A percentile compares a stretch with the other conserved stretches of the same genome.
Evolutionary conservation across 345 rosid genomes (phyloP).

Genomic region (Raphanus raphanistrum): DNA sequence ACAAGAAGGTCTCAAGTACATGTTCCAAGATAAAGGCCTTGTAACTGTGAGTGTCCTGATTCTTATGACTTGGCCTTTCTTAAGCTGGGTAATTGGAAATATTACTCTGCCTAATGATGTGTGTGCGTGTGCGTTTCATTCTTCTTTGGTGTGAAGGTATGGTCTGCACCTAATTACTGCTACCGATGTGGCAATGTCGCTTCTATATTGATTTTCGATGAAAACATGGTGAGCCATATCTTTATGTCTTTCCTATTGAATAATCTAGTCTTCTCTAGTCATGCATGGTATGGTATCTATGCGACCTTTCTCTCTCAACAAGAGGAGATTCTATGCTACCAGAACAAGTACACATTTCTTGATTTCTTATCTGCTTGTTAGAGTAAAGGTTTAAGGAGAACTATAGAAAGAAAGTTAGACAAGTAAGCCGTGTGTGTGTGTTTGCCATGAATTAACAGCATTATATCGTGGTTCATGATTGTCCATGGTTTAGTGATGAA

Average conservation of each 20-base stretch:
- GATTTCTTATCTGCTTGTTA: neutral
- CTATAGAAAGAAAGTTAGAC: neutral
- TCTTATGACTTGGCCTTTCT: neutral
- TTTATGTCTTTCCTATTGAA: neutral
- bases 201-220: conserved; percentile 93
- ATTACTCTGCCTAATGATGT: conserved; percentile 4
- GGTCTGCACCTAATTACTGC: conserved; percentile 99
- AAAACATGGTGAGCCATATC: conserved; percentile 74
- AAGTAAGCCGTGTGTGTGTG: neutral
- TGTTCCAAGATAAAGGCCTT: conserved; percentile 99
- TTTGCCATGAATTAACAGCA: neutral
- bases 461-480: neutral
- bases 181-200: conserved; percentile 99
- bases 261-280: neutral
- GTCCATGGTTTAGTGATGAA: conserved; percentile 6
- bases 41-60: conserved; percentile 68
- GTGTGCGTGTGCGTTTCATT: neutral
- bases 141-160: conserved; percentile 57
- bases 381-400: conserved; percentile 9
- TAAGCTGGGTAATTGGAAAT: neutral
- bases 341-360: neutral
- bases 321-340: conserved; percentile 2
- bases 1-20: conserved; percentile 99
- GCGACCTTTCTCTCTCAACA: neutral
- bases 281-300: neutral